These are phyloP conservation scores for Phytophthora sp. DNA, from an alignment of 352 stramenopile species.

Conservation along the genomic window DNA sequence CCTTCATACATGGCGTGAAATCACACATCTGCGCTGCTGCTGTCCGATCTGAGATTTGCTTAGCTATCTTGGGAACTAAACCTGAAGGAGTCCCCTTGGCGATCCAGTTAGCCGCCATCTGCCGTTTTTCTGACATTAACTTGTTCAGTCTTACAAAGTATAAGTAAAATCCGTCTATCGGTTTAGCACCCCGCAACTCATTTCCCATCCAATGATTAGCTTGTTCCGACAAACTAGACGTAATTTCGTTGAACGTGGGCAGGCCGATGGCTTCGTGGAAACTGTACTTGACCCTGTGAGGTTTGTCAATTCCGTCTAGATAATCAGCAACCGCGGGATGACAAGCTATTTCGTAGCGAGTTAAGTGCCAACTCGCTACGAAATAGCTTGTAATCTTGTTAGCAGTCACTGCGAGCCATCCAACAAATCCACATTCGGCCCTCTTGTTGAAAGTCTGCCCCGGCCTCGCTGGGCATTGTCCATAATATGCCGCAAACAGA, in stretches of 20 bases:
- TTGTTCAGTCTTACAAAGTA: not conserved
- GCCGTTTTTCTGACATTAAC: not conserved
- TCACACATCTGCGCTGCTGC: not conserved
- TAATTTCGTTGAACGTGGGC: conserved; percentile 22
- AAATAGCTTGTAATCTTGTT: conserved; percentile 8
- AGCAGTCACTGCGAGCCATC: conserved; percentile 1
- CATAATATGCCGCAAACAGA: conserved; percentile 12
- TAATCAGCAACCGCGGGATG: not conserved
- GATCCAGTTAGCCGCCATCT: not conserved
- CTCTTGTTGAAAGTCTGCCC: not conserved
- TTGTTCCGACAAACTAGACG: conserved; percentile 19
- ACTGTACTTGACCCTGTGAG: conserved; percentile 23
- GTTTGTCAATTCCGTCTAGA: conserved; percentile 4
- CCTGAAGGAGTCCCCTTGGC: not conserved
- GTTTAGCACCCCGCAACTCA: conserved; percentile 4
- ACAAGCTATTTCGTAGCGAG: no score
- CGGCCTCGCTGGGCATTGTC: not conserved
- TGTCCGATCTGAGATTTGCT: not conserved
- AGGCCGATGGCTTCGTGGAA: conserved; percentile 8
- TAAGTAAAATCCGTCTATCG: conserved; percentile 1
- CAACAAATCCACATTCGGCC: not conserved
- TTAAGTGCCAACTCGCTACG: not conserved
- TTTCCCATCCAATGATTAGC: conserved; percentile 24
- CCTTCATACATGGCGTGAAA: not conserved
- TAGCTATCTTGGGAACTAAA: no score